Conservation (phyloP, 208 protist species). For the Lotmaria passim region DNA sequence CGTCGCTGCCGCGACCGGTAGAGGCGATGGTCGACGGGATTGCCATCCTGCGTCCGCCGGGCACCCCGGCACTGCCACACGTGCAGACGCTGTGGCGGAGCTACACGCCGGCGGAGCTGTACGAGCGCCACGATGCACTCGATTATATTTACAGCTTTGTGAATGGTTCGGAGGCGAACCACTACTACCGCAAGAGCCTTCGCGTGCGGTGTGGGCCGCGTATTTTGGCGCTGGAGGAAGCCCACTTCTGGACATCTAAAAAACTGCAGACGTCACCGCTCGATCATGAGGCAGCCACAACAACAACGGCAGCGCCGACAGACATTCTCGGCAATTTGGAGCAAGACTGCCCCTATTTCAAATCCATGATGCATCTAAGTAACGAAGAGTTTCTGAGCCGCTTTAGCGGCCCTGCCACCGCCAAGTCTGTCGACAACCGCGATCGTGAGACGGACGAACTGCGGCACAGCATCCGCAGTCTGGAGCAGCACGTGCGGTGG, state of each 20-base stretch:
- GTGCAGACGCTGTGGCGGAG: constrained; percentile 27
- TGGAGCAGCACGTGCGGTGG: constrained; percentile 94
- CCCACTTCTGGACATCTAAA: no score
- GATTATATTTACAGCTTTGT: constrained; percentile 97
- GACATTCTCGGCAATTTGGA: background rate
- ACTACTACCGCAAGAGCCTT: constrained; percentile 42
- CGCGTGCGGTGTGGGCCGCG: background rate
- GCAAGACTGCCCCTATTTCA: background rate
- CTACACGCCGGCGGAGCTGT: constrained; percentile 38
- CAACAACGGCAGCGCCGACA: background rate
- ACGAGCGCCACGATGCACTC: constrained; percentile 47
- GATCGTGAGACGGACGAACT: constrained; percentile 94
- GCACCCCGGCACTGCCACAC: constrained; percentile 22
- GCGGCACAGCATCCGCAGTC: constrained; percentile 92
- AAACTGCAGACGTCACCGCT: no score
- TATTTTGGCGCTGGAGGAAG: constrained; percentile 4
- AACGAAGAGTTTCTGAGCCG: constrained; percentile 2
- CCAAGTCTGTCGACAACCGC: constrained; percentile 18
- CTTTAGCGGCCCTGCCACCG: constrained; percentile 2
- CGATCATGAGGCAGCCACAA: no score
- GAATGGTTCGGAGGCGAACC: constrained; percentile 90
- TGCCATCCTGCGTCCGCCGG: background rate
- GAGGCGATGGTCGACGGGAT: constrained; percentile 17
- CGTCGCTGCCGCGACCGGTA: background rate
- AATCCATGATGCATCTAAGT: background rate